A percentile compares a stretch with the other conserved stretches of the same genome.
phyloP scores from a whole-genome alignment of 257 asterid species.

The Gardenia jasminoides region DNA sequence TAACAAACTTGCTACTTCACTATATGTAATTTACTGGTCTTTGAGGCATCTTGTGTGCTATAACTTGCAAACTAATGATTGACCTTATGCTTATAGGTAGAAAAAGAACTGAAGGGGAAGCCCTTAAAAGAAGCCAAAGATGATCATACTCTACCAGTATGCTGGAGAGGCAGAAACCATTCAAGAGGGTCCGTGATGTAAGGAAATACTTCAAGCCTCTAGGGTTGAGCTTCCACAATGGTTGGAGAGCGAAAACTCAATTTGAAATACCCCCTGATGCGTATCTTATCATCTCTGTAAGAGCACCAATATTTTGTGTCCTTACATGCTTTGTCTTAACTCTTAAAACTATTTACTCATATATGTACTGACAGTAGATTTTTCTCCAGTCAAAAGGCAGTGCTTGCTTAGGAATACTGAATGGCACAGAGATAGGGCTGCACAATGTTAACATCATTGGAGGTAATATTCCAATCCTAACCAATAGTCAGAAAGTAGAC shows the following conservation, averaged over 20 bases:
- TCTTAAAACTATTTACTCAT: background rate
- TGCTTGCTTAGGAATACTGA: slow-evolving; percentile 86
- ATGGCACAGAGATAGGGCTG: slow-evolving; percentile 90
- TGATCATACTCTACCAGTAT: slow-evolving; percentile 74
- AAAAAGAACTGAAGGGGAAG: slow-evolving; percentile 63
- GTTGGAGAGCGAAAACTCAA: slow-evolving; percentile 67
- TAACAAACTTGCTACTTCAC: background rate
- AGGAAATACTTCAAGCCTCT: slow-evolving; percentile 80
- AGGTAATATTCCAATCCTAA: slow-evolving; percentile 42
- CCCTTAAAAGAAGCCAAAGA: slow-evolving; percentile 65
- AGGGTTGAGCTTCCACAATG: slow-evolving; percentile 60
- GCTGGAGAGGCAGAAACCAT: slow-evolving; percentile 92
- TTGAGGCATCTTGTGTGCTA: background rate
- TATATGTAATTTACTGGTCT: background rate
- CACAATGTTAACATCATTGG: slow-evolving; percentile 76
- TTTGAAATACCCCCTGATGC: slow-evolving; percentile 82
- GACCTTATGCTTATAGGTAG: slow-evolving; percentile 37
- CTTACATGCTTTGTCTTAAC: background rate
- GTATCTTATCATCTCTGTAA: slow-evolving; percentile 87
- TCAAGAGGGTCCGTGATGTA: slow-evolving; percentile 59
- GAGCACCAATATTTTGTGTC: slow-evolving; percentile 21
- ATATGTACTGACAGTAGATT: background rate
- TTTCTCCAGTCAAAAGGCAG: slow-evolving; percentile 70
- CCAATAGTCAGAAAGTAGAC: too few species aligned
- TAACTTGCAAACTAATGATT: background rate